Base-by-base conservation (phyloP, 2,329 filamentous ascomycete genomes). In the Venturia carpophila region DNA sequence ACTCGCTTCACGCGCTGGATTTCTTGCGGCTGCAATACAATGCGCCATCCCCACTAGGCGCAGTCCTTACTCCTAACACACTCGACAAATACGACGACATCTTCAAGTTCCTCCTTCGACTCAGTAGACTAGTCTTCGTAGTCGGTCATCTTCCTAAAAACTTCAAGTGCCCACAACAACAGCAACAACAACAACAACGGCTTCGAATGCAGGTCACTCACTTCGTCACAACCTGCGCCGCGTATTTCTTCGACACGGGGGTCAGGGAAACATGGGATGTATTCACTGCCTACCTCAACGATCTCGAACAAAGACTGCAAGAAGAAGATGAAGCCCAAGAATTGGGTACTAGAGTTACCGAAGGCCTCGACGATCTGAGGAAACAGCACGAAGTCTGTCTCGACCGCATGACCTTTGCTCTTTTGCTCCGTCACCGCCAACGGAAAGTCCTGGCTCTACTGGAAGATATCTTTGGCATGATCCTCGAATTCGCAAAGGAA, bases 21-120 rank as follows among this genome's bases (percentile, higher is more conserved):
- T 97, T 99, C 71, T 80, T 99, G 19, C 86, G 91, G 1, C 79
- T 99, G 9, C 89, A 92, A 58, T 97, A 97, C 76, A 89, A 88
- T 49, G 82, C 92, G 0, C 88, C 92, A 0, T 75, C 83, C 0
- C 85, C 90, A 0, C 79, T 97, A 0, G 81, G 87, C 49, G 80
- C 86, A 0, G 82, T 97, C 67, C 87, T 99, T 52, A 92, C 91
- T 0, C 80, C 85, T 0, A 74, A 80, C 0, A 83, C 88, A 1
- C 77, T 97, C 13, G 79, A 86, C 64, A 91, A 91, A 69, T 97
- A 97, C 71, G 94, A 97, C 73, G 81, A 82, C 60, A 83, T 97
- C 43, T 97, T 97, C 78, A 89, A 87, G 70, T 82, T 91, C 19
- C 78, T 97, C 0, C 79, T 97, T 3, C 86, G 90, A 3, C 78